Evolutionary conservation across 768 basidiomycete genomes (phyloP), one percentile per base, ranked within the genome.

Genomic region (Cystobasidium onofrii): DNA sequence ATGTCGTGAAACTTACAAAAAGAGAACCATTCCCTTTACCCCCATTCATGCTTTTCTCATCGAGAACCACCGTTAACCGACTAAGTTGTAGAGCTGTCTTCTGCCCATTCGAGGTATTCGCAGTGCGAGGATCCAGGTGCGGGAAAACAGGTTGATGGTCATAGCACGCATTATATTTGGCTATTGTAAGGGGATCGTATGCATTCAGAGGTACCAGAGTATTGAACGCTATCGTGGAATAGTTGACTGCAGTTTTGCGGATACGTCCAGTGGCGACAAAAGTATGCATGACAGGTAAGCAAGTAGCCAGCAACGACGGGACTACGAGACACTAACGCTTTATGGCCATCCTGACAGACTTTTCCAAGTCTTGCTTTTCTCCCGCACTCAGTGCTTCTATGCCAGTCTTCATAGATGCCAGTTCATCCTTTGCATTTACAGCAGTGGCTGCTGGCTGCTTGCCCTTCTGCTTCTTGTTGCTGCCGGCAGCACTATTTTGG

Each of bases 11-110:
- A 65, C 71, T 41, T n/a, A 75, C 70, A 43, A 75, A 75, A 72
- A 92, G 90, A 80, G 92, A 80, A 34, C 90, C 91, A 76, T 90
- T 90, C 0, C 91, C 90, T 79, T 90, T 91, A 79, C 92, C 90
- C 78, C 91, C 91, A 50, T 88, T 90, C 18, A 75, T 64, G 25
- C 66, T 74, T 23, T 71, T 72, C 77, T 90, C 87, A 75, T 92
- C 90, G 13, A 93, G 84, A 10, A 89, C 83, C 62, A 93, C 88
- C n/a, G 88, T 91, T 70, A 94, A 79, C 52, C 91, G 83, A 78
- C 89, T 91, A 62, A 93, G 60, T 74, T 78, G 82, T 74, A 86
- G 87, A 1, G 89, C 80, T 31, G 89, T 81, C 0, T 88, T 87
- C 0, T 83, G 79, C 54, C 74, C 67, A 10, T 39, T 71, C 18